These are phyloP conservation scores for Cadophora sp. DNA, from an alignment of 2,329 filamentous ascomycete genomes.

Conservation along the genomic window DNA sequence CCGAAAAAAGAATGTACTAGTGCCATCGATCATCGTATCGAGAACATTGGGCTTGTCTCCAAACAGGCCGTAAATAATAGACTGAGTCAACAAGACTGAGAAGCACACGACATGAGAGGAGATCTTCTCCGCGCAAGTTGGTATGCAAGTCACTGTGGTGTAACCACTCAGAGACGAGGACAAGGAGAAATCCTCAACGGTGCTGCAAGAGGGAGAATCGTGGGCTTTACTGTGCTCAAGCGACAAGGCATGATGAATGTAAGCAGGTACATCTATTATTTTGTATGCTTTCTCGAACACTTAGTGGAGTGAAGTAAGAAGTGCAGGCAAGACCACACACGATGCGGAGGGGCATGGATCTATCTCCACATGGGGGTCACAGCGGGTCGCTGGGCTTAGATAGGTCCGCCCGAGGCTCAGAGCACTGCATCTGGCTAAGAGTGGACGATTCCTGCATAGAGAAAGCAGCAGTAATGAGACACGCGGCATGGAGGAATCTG, in stretches of 20 bases:
- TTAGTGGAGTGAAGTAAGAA: not conserved
- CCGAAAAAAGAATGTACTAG: conserved; percentile 4
- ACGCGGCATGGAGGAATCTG: conserved; percentile 26
- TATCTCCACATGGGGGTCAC: conserved; percentile 13
- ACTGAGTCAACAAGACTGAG: conserved; percentile 12
- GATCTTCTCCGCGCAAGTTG: conserved; percentile 16
- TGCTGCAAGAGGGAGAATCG: not conserved
- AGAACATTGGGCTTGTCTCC: not conserved
- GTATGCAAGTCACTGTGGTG: conserved; percentile 6
- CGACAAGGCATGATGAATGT: not conserved
- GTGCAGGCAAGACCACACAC: not conserved
- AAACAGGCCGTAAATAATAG: not conserved
- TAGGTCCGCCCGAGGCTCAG: conserved; percentile 3
- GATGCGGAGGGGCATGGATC: not conserved
- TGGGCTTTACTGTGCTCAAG: not conserved
- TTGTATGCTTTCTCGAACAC: not conserved
- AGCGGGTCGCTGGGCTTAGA: not conserved
- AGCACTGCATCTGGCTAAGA: not conserved
- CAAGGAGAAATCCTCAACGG: not conserved
- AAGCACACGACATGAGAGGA: conserved; percentile 11
- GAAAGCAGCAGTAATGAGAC: conserved; percentile 23
- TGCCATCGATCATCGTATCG: conserved; percentile 8
- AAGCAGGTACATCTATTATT: not conserved
- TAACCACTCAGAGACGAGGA: not conserved
- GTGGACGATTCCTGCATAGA: not conserved